Evolutionary conservation across 352 stramenopile genomes (phyloP).

Genomic region (Pythium diclinum): DNA sequence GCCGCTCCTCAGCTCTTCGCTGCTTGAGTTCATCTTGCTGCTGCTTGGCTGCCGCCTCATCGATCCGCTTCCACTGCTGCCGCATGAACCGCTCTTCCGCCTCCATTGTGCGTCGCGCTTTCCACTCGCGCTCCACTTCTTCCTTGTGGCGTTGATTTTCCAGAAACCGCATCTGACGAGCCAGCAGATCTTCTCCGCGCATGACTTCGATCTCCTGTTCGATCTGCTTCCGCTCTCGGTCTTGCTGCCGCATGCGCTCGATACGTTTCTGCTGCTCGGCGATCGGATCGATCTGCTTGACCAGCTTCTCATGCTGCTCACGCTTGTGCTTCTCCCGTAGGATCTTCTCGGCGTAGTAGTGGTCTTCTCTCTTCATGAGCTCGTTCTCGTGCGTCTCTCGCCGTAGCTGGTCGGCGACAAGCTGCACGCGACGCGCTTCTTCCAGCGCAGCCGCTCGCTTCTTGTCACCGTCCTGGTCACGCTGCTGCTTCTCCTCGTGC

Average conservation of each 20-base stretch:
- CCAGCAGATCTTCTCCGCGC: slow-evolving; percentile 48
- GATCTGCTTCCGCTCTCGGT: slow-evolving; percentile 35
- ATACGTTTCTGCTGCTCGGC: slow-evolving; percentile 49
- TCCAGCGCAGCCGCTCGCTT: slow-evolving; percentile 28
- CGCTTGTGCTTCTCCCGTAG: slow-evolving; percentile 33
- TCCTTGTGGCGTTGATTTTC: slow-evolving; percentile 33
- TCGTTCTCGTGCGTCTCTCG: slow-evolving; percentile 35
- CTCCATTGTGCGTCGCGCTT: slow-evolving; percentile 43
- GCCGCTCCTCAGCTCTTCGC: slow-evolving; percentile 32
- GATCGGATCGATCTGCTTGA: slow-evolving; percentile 28
- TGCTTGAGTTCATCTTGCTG: slow-evolving; percentile 35
- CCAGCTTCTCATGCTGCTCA: slow-evolving; percentile 20
- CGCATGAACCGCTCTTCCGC: slow-evolving; percentile 39
- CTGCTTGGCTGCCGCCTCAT: slow-evolving; percentile 25
- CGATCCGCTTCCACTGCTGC: slow-evolving; percentile 33
- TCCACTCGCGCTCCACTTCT: slow-evolving; percentile 36
- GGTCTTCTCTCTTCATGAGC: slow-evolving; percentile 49
- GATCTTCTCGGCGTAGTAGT: slow-evolving; percentile 53
- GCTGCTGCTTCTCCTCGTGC: slow-evolving; percentile 29
- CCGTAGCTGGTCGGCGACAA: slow-evolving; percentile 26
- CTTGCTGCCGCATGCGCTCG: slow-evolving; percentile 37
- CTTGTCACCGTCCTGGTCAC: slow-evolving; percentile 7
- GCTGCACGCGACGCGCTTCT: slow-evolving; percentile 32
- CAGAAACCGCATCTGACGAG: slow-evolving; percentile 39
- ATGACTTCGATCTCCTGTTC: slow-evolving; percentile 37